Percentiles rank a stretch among this genome's conserved stretches.
Conservation (phyloP, 192 early-diverging fungal species). For the Coemansia sp. region DNA sequence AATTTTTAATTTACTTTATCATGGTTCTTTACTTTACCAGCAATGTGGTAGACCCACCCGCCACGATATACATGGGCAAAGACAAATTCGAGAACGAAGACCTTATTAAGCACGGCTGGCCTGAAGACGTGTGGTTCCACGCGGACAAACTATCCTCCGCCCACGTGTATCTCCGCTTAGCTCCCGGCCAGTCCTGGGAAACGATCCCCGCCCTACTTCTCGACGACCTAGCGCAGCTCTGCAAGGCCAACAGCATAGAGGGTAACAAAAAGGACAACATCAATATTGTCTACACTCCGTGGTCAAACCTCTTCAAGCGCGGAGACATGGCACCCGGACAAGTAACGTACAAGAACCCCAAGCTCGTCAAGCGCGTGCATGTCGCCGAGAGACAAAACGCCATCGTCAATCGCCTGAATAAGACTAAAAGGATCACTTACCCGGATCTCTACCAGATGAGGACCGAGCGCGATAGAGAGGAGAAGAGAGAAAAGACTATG, state of each 20-base stretch:
- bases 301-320: slow-evolving; percentile 89
- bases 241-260: slow-evolving; percentile 97
- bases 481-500: slow-evolving; percentile 32
- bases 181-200: slow-evolving; percentile 74
- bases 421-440: slow-evolving; percentile 76
- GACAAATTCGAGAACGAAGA: slow-evolving; percentile 99
- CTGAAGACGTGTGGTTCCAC: slow-evolving; percentile 95
- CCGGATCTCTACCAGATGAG: slow-evolving; percentile 83
- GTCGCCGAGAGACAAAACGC: slow-evolving; percentile 77
- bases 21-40: slow-evolving; percentile 80
- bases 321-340: slow-evolving; percentile 95
- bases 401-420: slow-evolving; percentile 92
- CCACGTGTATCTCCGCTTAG: slow-evolving; percentile 92
- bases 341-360: slow-evolving; percentile 86
- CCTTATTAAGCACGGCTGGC: slow-evolving; percentile 92
- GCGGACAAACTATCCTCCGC: slow-evolving; percentile 97
- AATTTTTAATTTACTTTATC: background rate
- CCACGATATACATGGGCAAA: slow-evolving; percentile 94
- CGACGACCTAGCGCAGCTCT: slow-evolving; percentile 87
- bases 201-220: slow-evolving; percentile 72
- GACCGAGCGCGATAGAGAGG: slow-evolving; percentile 57
- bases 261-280: slow-evolving; percentile 95
- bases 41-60: slow-evolving; percentile 68
- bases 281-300: slow-evolving; percentile 91
- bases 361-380: slow-evolving; percentile 76